phyloP scores from a whole-genome alignment of 1,284 basidiomycete genomes.

The Neonothopanus nambi region DNA sequence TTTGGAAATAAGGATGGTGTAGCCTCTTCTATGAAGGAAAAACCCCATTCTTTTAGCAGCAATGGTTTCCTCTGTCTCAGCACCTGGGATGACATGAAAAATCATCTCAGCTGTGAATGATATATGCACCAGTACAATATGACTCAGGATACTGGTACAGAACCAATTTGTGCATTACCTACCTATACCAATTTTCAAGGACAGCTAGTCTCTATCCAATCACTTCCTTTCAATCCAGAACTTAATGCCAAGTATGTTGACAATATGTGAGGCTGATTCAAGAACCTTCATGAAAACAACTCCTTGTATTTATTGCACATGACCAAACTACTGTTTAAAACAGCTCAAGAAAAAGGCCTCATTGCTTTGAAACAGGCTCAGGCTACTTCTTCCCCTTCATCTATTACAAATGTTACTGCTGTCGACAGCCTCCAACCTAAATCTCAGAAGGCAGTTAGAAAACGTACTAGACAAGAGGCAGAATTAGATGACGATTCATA shows the following conservation, averaged over 20 bases:
- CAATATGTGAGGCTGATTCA: neutral
- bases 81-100: neutral
- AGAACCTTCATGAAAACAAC: neutral
- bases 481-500: no score
- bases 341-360: no score
- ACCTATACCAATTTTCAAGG: neutral
- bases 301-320: neutral
- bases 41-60: neutral
- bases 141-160: neutral
- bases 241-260: neutral
- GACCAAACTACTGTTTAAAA: no score
- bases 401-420: no score
- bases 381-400: no score
- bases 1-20: no score
- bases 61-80: neutral
- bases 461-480: no score
- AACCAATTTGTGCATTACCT: neutral
- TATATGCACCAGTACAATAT: neutral
- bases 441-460: no score
- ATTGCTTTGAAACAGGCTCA: no score
- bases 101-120: neutral
- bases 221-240: constrained; percentile 2
- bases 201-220: neutral
- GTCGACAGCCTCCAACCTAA: neutral
- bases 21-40: neutral